Evolutionary conservation across 129 eudicot genomes (phyloP).

Genomic region (Escallonia rubra): DNA sequence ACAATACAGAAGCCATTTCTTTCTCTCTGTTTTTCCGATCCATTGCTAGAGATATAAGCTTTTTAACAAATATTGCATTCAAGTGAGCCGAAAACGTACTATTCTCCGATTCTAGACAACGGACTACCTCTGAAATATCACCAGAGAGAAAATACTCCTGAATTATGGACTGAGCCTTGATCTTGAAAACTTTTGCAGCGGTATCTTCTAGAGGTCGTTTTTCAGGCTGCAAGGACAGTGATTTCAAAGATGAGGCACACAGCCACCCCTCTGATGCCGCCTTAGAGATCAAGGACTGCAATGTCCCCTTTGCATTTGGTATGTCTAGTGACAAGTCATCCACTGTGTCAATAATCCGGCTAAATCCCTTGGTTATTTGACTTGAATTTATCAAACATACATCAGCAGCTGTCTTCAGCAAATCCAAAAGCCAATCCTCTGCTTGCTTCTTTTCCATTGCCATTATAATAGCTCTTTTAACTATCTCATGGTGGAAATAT

Average conservation of each 20-base stretch:
- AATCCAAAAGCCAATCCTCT: slow-evolving; percentile 53
- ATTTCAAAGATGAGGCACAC: slow-evolving; percentile 68
- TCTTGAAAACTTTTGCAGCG: slow-evolving; percentile 50
- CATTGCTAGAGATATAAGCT: slow-evolving; percentile 77
- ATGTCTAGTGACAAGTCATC: slow-evolving; percentile 88
- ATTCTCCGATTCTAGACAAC: slow-evolving; percentile 59
- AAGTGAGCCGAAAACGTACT: slow-evolving; percentile 43
- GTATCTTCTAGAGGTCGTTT: slow-evolving; percentile 48
- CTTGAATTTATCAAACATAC: slow-evolving; percentile 82
- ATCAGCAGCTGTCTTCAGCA: slow-evolving; percentile 62
- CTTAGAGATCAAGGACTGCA: slow-evolving; percentile 75
- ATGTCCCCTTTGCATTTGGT: slow-evolving; percentile 65
- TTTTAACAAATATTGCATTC: slow-evolving; percentile 70
- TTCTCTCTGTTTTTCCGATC: slow-evolving; percentile 88
- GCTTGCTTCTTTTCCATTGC: slow-evolving; percentile 78
- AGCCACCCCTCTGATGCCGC: slow-evolving; percentile 97
- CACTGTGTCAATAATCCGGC: slow-evolving; percentile 58
- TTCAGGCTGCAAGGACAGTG: slow-evolving; percentile 30
- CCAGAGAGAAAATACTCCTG: slow-evolving; percentile 77
- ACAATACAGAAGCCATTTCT: slow-evolving; percentile 87
- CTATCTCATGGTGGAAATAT: slow-evolving; percentile 84
- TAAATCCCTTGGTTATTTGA: slow-evolving; percentile 80
- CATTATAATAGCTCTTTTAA: slow-evolving; percentile 69
- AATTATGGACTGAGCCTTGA: slow-evolving; percentile 67
- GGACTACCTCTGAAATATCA: slow-evolving; percentile 62